Evolutionary conservation across 257 asterid species (phyloP).

Genomic region (Prunella vulgaris): DNA sequence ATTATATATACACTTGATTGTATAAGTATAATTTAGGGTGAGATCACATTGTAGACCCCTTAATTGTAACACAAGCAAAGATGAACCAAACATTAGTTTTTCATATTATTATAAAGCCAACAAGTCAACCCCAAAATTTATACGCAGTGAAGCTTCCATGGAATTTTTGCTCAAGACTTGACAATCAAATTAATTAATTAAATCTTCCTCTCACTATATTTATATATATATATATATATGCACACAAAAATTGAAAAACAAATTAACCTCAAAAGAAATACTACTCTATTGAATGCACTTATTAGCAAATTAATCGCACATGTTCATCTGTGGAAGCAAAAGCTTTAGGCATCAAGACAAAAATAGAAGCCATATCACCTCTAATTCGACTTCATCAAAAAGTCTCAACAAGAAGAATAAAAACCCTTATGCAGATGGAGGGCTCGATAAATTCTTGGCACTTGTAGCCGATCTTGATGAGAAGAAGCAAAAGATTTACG

Average conservation of each 20-base stretch:
- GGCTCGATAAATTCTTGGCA: constrained; percentile 33
- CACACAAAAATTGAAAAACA: background rate
- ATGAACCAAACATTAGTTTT: background rate
- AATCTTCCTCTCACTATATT: background rate
- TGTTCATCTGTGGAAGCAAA: constrained; percentile 22
- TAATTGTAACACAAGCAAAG: constrained; percentile 10
- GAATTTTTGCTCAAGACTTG: background rate
- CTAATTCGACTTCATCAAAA: constrained; percentile 29
- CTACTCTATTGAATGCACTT: background rate
- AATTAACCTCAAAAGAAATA: background rate
- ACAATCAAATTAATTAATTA: background rate
- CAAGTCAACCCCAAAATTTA: background rate
- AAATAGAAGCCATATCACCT: constrained; percentile 10
- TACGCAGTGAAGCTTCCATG: background rate
- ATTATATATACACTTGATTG: background rate
- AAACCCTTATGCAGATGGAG: constrained; percentile 37
- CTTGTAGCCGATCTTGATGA: constrained; percentile 38
- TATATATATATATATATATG: too few species aligned
- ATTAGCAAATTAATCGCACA: background rate
- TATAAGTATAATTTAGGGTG: background rate
- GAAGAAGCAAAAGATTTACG: constrained; percentile 35
- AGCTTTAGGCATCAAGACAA: background rate
- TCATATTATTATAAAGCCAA: too few species aligned
- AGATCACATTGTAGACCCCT: background rate
- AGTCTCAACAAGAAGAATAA: constrained; percentile 19